phyloP scores from a whole-genome alignment of 495 filamentous ascomycete species.

The Aspergillus coremiiformis region DNA sequence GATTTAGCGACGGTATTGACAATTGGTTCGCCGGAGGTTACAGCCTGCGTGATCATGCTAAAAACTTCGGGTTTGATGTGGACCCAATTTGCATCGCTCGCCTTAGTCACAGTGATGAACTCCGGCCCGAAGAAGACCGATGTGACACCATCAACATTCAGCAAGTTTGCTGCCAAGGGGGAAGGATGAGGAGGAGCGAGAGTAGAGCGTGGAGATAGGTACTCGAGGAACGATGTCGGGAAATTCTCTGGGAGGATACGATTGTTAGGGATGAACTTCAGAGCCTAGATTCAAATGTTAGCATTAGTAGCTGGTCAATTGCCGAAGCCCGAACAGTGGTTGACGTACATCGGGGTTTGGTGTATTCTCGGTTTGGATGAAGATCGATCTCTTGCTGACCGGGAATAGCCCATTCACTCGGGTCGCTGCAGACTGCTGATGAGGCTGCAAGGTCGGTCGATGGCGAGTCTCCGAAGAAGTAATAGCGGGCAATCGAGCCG shows the following conservation, averaged over 20 bases:
- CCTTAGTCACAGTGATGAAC: constrained; percentile 94
- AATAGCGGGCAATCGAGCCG: constrained; percentile 39
- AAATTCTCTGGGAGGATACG: constrained; percentile 67
- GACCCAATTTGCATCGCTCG: constrained; percentile 79
- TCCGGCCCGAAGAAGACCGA: constrained; percentile 92
- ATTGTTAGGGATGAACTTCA: constrained; percentile 92
- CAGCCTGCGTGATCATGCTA: constrained; percentile 83
- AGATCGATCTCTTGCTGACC: constrained; percentile 65
- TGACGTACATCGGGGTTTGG: constrained; percentile 75
- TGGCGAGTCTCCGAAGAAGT: constrained; percentile 42
- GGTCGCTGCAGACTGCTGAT: constrained; percentile 34
- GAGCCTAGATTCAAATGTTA: constrained; percentile 38
- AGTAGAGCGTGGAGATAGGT: constrained; percentile 78
- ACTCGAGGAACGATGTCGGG: constrained; percentile 76
- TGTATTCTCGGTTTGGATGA: constrained; percentile 93
- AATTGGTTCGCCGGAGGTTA: constrained; percentile 73
- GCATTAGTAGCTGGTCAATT: background rate
- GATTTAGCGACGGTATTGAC: constrained; percentile 64
- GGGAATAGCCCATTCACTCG: constrained; percentile 31
- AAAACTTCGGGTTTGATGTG: constrained; percentile 94
- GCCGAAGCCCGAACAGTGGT: background rate
- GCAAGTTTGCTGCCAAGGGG: constrained; percentile 79
- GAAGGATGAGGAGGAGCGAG: constrained; percentile 85
- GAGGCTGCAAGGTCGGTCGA: constrained; percentile 42
- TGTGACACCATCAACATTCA: constrained; percentile 86